Percentiles rank a stretch among this genome's conserved stretches.
Conservation (phyloP, 2,329 filamentous ascomycete genomes). For the Claviceps africana region DNA sequence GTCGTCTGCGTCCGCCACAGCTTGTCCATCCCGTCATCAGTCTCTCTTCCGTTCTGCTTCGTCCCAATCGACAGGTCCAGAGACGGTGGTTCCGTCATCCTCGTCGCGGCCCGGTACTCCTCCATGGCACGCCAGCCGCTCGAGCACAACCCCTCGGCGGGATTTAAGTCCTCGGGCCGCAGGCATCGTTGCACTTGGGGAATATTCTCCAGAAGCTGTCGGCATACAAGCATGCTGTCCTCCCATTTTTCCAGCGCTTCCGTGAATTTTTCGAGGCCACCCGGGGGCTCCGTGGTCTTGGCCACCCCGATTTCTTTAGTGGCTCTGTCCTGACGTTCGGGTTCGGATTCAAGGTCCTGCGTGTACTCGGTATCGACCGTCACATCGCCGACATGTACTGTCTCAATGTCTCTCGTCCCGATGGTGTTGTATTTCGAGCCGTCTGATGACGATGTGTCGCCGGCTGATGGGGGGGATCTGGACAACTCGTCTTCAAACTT, state of each 20-base stretch:
- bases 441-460: background rate
- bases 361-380: background rate
- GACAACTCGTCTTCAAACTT: background rate
- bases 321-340: too few relatives aligned
- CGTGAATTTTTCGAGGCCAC: background rate
- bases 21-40: background rate
- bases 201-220: background rate
- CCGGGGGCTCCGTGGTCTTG: background rate
- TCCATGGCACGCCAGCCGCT: background rate
- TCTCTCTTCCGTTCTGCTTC: background rate
- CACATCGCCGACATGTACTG: background rate
- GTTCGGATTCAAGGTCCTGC: too few relatives aligned
- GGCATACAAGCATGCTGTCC: background rate
- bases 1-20: background rate
- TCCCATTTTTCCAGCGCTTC: background rate
- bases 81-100: too few relatives aligned
- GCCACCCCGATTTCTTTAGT: background rate
- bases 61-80: too few relatives aligned
- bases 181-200: background rate
- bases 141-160: background rate
- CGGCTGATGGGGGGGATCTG: background rate
- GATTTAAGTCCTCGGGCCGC: background rate
- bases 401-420: background rate
- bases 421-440: background rate
- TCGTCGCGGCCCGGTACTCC: background rate